Evolutionary conservation across 495 filamentous ascomycete genomes (phyloP), one percentile per base, ranked within the genome.

Genomic region (Xylaria venustula): DNA sequence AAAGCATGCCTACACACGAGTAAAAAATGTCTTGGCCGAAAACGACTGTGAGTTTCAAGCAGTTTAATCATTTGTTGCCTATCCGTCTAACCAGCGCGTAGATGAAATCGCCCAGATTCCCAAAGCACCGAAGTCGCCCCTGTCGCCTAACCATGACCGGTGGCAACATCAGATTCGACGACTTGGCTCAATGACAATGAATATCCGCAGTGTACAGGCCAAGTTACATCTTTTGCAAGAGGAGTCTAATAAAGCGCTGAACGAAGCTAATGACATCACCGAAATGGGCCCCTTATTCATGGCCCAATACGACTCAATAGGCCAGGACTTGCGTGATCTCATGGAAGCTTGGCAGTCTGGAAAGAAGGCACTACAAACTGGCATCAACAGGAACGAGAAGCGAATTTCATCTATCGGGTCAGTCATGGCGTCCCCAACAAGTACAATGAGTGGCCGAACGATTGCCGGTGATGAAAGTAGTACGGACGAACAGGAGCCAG

Each of bases 151-250:
- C 19, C 88, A 88, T 50, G 93, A 97, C 61, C 84, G 88, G 42
- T 84, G 93, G 71, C 88, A 92, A 48, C 85, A 87, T 30, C 94
- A 96, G 71, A 85, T 96, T 48, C 85, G 90, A 60, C 91, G 92
- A 67, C 80, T 98, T 45, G 90, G 88, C 72, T 88, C 89, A 5
- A 82, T 98, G 23, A 95, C 92, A 1, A 90, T 93, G 63, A 93
- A 93, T 19, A 93, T 98, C 54, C 87, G 91, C 11, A 90, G 90
- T 8, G 85, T 98, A 23, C 93, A 98, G 72, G 94, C 94, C 26
- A 97, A 97, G 73, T 87, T 98, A 80, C 92, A 96, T 54, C 80
- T 98, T 15, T 76, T 97, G 45, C 87, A 92, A 34, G 94, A 98
- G 74, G 92, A 97, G 72, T 92, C 91, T 6, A 88, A 90, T 64